These are phyloP conservation scores for Cladosporium colombiae DNA, from an alignment of 2,329 filamentous ascomycete species.

Conservation along the genomic window DNA sequence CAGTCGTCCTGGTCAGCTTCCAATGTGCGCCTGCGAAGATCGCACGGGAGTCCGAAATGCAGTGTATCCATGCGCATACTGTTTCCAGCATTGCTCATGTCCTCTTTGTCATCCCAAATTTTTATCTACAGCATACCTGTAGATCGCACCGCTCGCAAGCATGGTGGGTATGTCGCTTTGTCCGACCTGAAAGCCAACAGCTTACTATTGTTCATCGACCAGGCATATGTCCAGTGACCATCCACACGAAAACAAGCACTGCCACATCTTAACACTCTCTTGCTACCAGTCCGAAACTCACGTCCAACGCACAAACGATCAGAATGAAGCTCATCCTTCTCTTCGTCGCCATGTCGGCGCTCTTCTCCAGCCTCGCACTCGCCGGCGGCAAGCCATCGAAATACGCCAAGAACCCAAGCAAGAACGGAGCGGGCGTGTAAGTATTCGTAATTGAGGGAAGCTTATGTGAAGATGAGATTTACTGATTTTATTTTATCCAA, in stretches of 20 bases:
- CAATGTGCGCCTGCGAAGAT: neutral
- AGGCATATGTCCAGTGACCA: neutral
- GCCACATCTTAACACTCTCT: neutral
- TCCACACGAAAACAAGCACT: neutral
- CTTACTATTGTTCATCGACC: constrained; percentile 9
- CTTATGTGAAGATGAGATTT: neutral
- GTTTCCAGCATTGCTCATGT: neutral
- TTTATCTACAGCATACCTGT: neutral
- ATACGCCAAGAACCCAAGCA: neutral
- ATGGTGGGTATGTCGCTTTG: neutral
- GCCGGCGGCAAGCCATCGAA: neutral
- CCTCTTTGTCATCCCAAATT: neutral
- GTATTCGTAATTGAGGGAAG: neutral
- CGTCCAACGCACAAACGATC: neutral
- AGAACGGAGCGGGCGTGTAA: constrained; percentile 8
- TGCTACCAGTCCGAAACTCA: neutral
- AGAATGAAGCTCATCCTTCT: constrained; percentile 13
- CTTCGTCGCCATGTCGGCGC: constrained; percentile 7
- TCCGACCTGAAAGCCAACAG: neutral
- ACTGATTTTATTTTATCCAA: neutral
- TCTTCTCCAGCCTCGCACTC: constrained; percentile 10
- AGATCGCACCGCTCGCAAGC: neutral
- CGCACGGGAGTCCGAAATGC: neutral
- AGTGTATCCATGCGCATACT: neutral
- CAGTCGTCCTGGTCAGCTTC: neutral